phyloP scores from a whole-genome alignment of 768 basidiomycete genomes.

The Coprinopsis strossmayeri region DNA sequence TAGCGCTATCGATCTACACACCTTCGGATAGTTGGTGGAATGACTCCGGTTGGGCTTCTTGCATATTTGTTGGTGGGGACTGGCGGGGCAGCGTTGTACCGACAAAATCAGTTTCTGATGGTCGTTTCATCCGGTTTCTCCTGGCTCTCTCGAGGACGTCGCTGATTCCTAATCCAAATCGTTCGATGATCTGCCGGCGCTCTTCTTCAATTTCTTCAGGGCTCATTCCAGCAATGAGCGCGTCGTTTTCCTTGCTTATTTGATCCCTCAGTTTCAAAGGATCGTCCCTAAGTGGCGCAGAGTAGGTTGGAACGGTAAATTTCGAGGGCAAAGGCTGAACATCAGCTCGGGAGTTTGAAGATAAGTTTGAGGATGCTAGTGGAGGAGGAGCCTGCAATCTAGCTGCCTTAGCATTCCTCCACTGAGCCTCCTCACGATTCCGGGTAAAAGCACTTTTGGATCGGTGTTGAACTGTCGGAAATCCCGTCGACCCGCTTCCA shows the following conservation, averaged over 20 bases:
- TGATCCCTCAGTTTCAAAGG: conserved; percentile 44
- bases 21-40: conserved; percentile 14
- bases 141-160: conserved; percentile 55
- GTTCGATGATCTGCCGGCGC: conserved; percentile 56
- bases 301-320: conserved; percentile 1
- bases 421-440: conserved; percentile 30
- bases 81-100: no score
- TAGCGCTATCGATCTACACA: background rate
- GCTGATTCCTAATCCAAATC: conserved; percentile 61
- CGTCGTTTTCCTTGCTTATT: conserved; percentile 62
- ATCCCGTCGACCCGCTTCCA: conserved; percentile 38
- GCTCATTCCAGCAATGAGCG: conserved; percentile 59
- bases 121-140: conserved; percentile 34
- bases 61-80: background rate
- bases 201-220: conserved; percentile 65
- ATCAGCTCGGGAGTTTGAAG: background rate
- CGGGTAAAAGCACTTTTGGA: conserved; percentile 58
- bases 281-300: conserved; percentile 11
- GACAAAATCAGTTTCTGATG: background rate
- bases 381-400: conserved; percentile 19
- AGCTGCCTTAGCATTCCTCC: conserved; percentile 7
- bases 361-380: conserved; percentile 4
- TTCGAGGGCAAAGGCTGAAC: background rate
- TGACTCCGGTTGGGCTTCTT: background rate
- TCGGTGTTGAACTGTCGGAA: conserved; percentile 60